Evolutionary conservation across 768 basidiomycete genomes (phyloP).

Genomic region (Sutorius australiensis): DNA sequence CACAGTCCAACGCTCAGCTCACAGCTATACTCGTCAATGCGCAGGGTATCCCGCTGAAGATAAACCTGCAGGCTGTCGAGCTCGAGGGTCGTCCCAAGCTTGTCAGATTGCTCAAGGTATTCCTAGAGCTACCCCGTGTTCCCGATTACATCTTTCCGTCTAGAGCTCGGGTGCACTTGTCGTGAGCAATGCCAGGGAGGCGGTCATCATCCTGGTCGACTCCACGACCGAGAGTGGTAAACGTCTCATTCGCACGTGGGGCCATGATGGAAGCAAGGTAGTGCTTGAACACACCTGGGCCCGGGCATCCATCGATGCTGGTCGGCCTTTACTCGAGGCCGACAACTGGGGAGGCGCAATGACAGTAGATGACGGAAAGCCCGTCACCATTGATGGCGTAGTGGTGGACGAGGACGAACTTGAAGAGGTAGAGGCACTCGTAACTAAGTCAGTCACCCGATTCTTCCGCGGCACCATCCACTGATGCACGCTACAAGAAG

Average conservation of each 20-base stretch:
- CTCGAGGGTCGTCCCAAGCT: constrained; percentile 49
- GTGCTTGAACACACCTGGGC: constrained; percentile 57
- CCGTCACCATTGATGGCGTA: constrained; percentile 32
- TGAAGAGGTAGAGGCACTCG: constrained; percentile 35
- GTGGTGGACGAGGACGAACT: constrained; percentile 36
- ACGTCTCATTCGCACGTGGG: constrained; percentile 58
- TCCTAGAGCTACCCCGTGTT: constrained; percentile 11
- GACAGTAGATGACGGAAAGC: constrained; percentile 32
- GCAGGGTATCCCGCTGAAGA: constrained; percentile 40
- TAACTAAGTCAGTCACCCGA: constrained; percentile 42
- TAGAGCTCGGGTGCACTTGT: constrained; percentile 57
- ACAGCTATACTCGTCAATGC: constrained; percentile 36
- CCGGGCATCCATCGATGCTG: constrained; percentile 39
- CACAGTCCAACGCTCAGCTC: constrained; percentile 12
- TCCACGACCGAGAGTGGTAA: constrained; percentile 47
- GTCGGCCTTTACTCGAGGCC: constrained; percentile 40
- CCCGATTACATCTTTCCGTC: constrained; percentile 8
- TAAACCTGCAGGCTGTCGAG: constrained; percentile 58
- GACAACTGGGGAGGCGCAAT: constrained; percentile 53
- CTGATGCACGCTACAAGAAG: constrained; percentile 42
- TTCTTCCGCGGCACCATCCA: constrained; percentile 7
- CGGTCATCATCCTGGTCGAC: constrained; percentile 60
- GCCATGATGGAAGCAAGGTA: constrained; percentile 42
- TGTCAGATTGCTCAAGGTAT: constrained; percentile 47
- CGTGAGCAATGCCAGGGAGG: constrained; percentile 46